phyloP scores from a whole-genome alignment of 31 red algal species.

The Odonthalia washingtoniensis region DNA sequence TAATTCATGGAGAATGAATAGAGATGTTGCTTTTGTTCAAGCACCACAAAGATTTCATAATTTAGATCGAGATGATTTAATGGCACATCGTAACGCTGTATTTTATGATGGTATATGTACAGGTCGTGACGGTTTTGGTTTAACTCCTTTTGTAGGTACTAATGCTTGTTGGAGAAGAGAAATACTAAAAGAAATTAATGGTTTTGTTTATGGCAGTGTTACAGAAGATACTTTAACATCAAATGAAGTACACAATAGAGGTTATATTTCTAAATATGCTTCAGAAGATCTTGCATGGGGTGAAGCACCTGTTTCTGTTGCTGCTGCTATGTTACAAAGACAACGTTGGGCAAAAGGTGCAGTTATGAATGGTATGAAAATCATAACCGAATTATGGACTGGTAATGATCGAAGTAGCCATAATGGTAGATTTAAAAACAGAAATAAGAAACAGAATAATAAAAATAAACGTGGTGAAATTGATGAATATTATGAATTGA shows the following conservation, averaged over 20 bases:
- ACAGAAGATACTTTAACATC: slow-evolving; percentile 88
- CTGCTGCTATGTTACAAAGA: slow-evolving; percentile 81
- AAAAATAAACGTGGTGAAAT: slow-evolving; percentile 67
- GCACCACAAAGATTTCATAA: slow-evolving; percentile 83
- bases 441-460: slow-evolving; percentile 35
- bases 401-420: too few species aligned
- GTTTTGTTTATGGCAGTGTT: slow-evolving; percentile 83
- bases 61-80: slow-evolving; percentile 61
- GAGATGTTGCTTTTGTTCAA: slow-evolving; percentile 80
- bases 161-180: slow-evolving; percentile 82
- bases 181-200: slow-evolving; percentile 73
- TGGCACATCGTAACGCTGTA: slow-evolving; percentile 81
- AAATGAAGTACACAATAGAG: slow-evolving; percentile 82
- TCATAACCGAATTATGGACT: slow-evolving; percentile 59
- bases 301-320: slow-evolving; percentile 82
- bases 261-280: slow-evolving; percentile 85
- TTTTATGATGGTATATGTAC: slow-evolving; percentile 84
- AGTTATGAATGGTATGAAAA: slow-evolving; percentile 82
- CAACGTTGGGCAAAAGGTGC: slow-evolving; percentile 88
- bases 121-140: slow-evolving; percentile 81
- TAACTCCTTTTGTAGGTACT: slow-evolving; percentile 80
- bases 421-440: slow-evolving; percentile 26
- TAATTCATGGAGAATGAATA: too few species aligned
- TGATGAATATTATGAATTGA: slow-evolving; percentile 81
- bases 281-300: slow-evolving; percentile 83